Base-by-base conservation (phyloP, 495 filamentous ascomycete genomes). In the Aspergillus nanangensis region DNA sequence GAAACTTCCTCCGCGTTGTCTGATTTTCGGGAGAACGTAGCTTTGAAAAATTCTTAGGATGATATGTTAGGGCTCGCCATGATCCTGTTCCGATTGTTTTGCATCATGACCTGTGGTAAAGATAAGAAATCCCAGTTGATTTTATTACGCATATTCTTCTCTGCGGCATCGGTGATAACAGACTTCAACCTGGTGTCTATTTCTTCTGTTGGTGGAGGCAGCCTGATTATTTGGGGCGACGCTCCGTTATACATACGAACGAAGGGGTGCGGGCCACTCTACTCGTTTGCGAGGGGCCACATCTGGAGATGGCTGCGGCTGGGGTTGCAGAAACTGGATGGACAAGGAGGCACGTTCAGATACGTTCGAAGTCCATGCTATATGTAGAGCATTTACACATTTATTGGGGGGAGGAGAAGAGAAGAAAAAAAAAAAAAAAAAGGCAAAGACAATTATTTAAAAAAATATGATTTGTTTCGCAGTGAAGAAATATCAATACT, bases 51-150 rank as follows among this genome's bases (percentile, higher is more conserved):
- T 58, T 62, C 68, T 14, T 58, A 46, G 2, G 71, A 69, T n/a
- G n/a, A n/a, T 22, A 69, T 59, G 33, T 38, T 53, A 19, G 69
- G 63, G 54, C 66, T 67, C 38, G 66, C 57, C 49, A 67, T 50
- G 42, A 67, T 57, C 51, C 55, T 60, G 50, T 68, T 70, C 48
- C 84, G 82, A 65, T 95, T 90, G 45, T 79, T 78, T 48, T 79
- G 78, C 32, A 99, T 83, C 66, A 96, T 78, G 44, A 86, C 67
- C 66, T 99, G 93, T 0, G 93, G 93, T n/a, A 97, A 68, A 13
- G 86, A 84, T 71, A 90, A 73, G 17, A 69, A 74, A 38, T 83
- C 80, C 93, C 93, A 99, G 71, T 96, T 79, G 49, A 87, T 78
- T 13, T 69, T 72, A 57, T 81, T 71, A 53, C 96, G 76, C 36